These are phyloP conservation scores for Basidioascus undulatus DNA, from an alignment of 768 basidiomycete genomes.

Conservation along the genomic window DNA sequence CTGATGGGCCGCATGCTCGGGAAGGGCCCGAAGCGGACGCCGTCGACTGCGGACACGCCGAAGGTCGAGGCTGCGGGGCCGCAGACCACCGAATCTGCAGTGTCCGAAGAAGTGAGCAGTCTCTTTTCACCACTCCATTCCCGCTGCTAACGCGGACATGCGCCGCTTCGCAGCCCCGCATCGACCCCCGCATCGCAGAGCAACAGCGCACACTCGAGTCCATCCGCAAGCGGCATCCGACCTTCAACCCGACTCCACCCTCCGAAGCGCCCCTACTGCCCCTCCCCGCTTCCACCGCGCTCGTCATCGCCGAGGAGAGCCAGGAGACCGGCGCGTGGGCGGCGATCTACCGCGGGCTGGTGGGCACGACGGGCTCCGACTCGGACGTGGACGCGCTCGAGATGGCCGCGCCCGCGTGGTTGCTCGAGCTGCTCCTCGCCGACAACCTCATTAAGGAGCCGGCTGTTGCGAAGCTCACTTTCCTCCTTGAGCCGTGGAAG, in stretches of 20 bases:
- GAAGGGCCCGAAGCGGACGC: constrained; percentile 29
- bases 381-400: constrained; percentile 37
- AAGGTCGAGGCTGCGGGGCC: constrained; percentile 1
- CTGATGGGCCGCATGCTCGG: constrained; percentile 63
- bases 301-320: constrained; percentile 60
- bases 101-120: constrained; percentile 7
- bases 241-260: constrained; percentile 35
- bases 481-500: constrained; percentile 62
- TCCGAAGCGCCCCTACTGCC: constrained; percentile 44
- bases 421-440: constrained; percentile 59
- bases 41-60: constrained; percentile 14
- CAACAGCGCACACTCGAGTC: constrained; percentile 18
- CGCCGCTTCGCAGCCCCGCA: neutral
- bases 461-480: constrained; percentile 51
- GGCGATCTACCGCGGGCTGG: constrained; percentile 49
- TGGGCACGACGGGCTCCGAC: constrained; percentile 32
- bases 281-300: constrained; percentile 33
- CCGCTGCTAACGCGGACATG: too few relatives aligned
- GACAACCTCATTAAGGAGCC: constrained; percentile 23
- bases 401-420: constrained; percentile 60
- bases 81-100: neutral
- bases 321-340: constrained; percentile 34
- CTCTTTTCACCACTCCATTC: neutral
- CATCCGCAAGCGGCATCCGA: constrained; percentile 18
- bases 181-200: constrained; percentile 10